phyloP scores from a whole-genome alignment of 2,329 filamentous ascomycete species.

The Didymosphaeria variabile region DNA sequence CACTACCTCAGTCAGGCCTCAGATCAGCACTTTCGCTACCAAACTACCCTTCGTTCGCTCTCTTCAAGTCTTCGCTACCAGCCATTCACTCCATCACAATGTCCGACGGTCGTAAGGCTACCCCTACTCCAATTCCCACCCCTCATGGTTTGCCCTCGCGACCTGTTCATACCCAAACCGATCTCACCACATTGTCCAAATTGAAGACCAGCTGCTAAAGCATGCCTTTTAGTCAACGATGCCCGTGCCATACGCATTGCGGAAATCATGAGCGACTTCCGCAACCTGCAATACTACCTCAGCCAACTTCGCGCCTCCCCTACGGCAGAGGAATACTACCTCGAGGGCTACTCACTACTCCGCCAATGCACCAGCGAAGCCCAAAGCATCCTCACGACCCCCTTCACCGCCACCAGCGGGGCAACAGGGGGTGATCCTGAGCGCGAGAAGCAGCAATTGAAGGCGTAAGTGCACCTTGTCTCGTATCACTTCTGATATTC shows the following conservation, averaged over 20 bases:
- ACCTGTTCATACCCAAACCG: background rate
- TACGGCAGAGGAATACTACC: conserved; percentile 64
- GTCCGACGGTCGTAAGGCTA: conserved; percentile 65
- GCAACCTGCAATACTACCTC: conserved; percentile 68
- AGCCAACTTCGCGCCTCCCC: conserved; percentile 62
- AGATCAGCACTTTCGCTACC: conserved; percentile 14
- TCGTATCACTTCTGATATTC: background rate
- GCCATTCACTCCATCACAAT: conserved; percentile 48
- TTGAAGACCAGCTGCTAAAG: conserved; percentile 23
- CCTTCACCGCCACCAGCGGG: conserved; percentile 58
- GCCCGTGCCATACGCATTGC: conserved; percentile 69
- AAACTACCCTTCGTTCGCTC: conserved; percentile 6
- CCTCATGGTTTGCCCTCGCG: too few species aligned
- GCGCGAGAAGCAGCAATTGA: conserved; percentile 64
- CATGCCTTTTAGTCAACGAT: conserved; percentile 63
- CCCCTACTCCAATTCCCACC: conserved; percentile 19
- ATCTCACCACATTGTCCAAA: background rate
- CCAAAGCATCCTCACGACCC: conserved; percentile 62
- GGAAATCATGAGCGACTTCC: conserved; percentile 72
- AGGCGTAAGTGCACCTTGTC: conserved; percentile 56
- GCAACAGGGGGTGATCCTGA: conserved; percentile 59
- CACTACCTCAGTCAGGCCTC: conserved; percentile 32
- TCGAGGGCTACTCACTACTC: conserved; percentile 67
- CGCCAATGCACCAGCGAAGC: conserved; percentile 65
- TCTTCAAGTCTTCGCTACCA: conserved; percentile 13